phyloP scores from a whole-genome alignment of 208 protist genomes.

The Leishmania martiniquensis region DNA sequence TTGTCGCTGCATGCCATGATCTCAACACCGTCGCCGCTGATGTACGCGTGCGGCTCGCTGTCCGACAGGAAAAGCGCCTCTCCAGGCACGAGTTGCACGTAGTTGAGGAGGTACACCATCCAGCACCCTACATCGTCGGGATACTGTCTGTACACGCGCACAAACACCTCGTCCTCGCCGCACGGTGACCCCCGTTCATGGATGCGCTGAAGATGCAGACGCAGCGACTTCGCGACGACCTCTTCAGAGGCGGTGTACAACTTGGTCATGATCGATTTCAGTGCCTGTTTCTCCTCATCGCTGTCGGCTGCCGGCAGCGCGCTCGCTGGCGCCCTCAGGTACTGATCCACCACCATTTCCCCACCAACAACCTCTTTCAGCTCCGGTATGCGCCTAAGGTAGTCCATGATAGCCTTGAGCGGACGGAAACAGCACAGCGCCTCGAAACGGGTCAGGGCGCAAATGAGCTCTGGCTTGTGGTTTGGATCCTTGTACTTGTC shows the following conservation, averaged over 20 bases:
- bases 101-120: conserved; percentile 98
- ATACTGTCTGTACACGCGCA: conserved; percentile 92
- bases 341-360: conserved; percentile 33
- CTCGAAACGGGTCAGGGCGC: conserved; percentile 94
- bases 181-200: conserved; percentile 35
- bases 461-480: conserved; percentile 98
- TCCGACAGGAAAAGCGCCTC: conserved; percentile 96
- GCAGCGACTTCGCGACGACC: conserved; percentile 45
- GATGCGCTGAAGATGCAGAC: conserved; percentile 54
- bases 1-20: conserved; percentile 98
- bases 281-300: conserved; percentile 44
- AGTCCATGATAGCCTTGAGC: conserved; percentile 79
- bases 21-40: conserved; percentile 96
- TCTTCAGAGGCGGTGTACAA: conserved; percentile 58
- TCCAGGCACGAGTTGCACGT: conserved; percentile 92
- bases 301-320: conserved; percentile 37
- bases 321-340: conserved; percentile 18
- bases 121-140: conserved; percentile 98
- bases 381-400: conserved; percentile 63
- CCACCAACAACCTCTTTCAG: conserved; percentile 49
- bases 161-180: conserved; percentile 80
- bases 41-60: conserved; percentile 98
- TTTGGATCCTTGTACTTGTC: conserved; percentile 98
- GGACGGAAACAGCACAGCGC: conserved; percentile 97
- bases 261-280: conserved; percentile 71